phyloP scores from a whole-genome alignment of 2,329 filamentous ascomycete species.

The Penicillium sumatraense region DNA sequence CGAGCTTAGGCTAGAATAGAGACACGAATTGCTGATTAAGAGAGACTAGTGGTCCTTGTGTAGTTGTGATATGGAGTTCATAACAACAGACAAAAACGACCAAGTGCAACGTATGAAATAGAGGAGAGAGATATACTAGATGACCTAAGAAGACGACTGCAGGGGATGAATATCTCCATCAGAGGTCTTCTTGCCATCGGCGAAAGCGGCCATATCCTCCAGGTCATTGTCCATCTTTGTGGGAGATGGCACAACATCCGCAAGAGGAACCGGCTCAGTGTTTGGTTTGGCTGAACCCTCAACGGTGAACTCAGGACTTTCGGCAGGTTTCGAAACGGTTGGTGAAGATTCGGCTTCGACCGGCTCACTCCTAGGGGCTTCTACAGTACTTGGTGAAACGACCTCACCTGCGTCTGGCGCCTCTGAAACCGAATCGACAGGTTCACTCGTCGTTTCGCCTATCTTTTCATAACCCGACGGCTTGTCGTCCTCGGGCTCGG shows the following conservation, averaged over 20 bases:
- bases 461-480: conserved; percentile 32
- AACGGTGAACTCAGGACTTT: not conserved
- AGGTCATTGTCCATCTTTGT: conserved; percentile 24
- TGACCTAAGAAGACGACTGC: not conserved
- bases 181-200: conserved; percentile 32
- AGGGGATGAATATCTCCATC: conserved; percentile 24
- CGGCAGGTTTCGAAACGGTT: not conserved
- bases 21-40: not conserved
- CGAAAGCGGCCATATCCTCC: conserved; percentile 29
- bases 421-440: conserved; percentile 34
- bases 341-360: not conserved
- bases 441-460: conserved; percentile 41
- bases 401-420: conserved; percentile 12
- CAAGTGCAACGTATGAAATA: conserved; percentile 7
- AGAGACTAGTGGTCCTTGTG: not conserved
- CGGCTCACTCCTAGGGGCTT: conserved; percentile 7
- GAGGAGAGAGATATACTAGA: not conserved
- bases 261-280: not conserved
- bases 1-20: not conserved
- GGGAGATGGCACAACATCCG: conserved; percentile 13
- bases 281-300: conserved; percentile 1
- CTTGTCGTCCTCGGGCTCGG: conserved; percentile 10
- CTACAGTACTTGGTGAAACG: conserved; percentile 2
- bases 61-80: not conserved
- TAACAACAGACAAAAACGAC: conserved; percentile 1